Base-by-base conservation (phyloP, 257 asterid species). In the Agastache rugosa region DNA sequence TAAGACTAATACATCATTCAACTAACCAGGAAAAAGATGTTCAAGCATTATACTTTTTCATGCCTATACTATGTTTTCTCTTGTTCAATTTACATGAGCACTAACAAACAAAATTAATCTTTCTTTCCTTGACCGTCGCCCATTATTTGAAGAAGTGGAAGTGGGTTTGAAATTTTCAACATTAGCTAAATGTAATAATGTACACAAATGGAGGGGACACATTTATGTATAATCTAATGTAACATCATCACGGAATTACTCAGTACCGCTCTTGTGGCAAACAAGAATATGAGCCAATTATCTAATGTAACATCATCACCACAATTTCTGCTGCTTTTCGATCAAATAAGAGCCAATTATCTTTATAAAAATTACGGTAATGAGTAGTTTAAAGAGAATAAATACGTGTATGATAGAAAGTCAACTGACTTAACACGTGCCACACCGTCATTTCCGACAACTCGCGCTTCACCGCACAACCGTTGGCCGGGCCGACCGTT, bases 361-460 rank as follows among this genome's bases (percentile, higher is more conserved):
- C 27, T 19, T 17, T 41, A 23, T 19, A 39, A 12, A 37, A 63
- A 63, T 8, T 35, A 45, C 6, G 17, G 11, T n/a, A 68, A 31
- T 10, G 45, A 50, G 34, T 11, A 16, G 63, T 29, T 50, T 12
- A 51, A 9, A 53, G 35, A 69, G 9, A 53, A 31, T 11, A 42
- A 22, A 22, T 31, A 8, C 19, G 51, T 17, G 77, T 31, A 10
- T 2, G 8, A 15, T 35, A 17, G 45, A 27, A 3, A 48, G 48
- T 11, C 63, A 63, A 63, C 42, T 11, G 3, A 64, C 19, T 39
- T 19, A 6, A 39, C 78, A 74, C 67, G 67, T 29, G 25, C 22
- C 67, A 65, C 62, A 35, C 75, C 72, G 47, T 17, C 64, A n/a
- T 67, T 50, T 29, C 37, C 35, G 48, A 62, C 22, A 71, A 15